phyloP scores from a whole-genome alignment of 2,329 filamentous ascomycete genomes.

The Phialemoniopsis sp. region DNA sequence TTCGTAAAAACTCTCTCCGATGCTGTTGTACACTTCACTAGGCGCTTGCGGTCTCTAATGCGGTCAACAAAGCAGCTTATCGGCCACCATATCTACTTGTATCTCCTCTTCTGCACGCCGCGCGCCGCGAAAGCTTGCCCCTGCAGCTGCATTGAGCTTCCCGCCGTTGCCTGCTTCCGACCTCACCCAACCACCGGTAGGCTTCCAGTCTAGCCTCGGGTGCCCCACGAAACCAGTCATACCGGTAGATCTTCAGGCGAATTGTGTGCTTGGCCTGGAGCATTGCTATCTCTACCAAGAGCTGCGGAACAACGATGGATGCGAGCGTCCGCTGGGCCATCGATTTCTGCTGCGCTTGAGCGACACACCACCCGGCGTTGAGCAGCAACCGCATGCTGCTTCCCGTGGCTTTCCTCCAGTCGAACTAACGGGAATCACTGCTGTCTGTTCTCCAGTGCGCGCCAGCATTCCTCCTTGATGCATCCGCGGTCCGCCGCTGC shows the following conservation, averaged over 20 bases:
- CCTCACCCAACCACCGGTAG: background rate
- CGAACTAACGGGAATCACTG: background rate
- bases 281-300: background rate
- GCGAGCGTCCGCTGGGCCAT: slow-evolving; percentile 12
- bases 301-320: slow-evolving; percentile 13
- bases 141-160: background rate
- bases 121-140: background rate
- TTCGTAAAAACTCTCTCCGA: too few relatives aligned
- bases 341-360: slow-evolving; percentile 8
- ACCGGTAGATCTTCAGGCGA: background rate
- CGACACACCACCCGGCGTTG: background rate
- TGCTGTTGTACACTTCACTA: background rate
- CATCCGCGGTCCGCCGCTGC: slow-evolving; percentile 3
- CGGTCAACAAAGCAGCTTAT: background rate
- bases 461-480: slow-evolving; percentile 4
- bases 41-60: background rate
- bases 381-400: background rate
- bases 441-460: background rate
- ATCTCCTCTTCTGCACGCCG: background rate
- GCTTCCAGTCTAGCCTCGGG: background rate
- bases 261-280: background rate
- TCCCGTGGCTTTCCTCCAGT: background rate
- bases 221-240: background rate
- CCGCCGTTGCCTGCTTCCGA: slow-evolving; percentile 1
- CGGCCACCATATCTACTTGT: background rate